Evolutionary conservation across 2,329 filamentous ascomycete genomes (phyloP).

Genomic region (Ascochyta rabiei): DNA sequence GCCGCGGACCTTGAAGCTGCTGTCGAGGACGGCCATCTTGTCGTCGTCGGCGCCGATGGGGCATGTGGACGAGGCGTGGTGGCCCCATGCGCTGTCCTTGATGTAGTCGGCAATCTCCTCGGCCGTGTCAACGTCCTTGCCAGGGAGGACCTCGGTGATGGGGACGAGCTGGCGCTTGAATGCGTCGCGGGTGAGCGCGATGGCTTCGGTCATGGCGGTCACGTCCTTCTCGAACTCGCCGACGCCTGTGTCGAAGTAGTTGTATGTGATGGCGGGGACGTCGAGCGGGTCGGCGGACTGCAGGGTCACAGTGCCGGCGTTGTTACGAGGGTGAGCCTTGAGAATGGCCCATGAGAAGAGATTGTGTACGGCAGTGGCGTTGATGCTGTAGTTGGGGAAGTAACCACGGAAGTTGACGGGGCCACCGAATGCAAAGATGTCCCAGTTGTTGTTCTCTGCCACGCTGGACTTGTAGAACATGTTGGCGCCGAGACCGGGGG

Average conservation of each 20-base stretch:
- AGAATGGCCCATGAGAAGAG: constrained; percentile 60
- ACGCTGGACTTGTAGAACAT: constrained; percentile 53
- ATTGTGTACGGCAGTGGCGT: constrained; percentile 56
- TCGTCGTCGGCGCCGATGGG: constrained; percentile 61
- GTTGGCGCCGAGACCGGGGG: constrained; percentile 60
- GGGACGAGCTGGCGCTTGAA: constrained; percentile 45
- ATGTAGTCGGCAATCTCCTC: constrained; percentile 37
- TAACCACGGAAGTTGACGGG: constrained; percentile 62
- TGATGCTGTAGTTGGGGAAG: constrained; percentile 62
- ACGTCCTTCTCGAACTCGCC: constrained; percentile 65
- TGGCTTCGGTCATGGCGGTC: constrained; percentile 61
- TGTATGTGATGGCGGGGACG: constrained; percentile 61
- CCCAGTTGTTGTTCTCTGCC: constrained; percentile 56
- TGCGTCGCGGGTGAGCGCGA: constrained; percentile 56
- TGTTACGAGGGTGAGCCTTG: constrained; percentile 68
- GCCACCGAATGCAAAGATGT: constrained; percentile 62
- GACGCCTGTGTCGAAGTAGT: constrained; percentile 56
- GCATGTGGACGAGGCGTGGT: constrained; percentile 64
- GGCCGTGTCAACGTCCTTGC: constrained; percentile 50
- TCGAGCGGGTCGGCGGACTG: constrained; percentile 67
- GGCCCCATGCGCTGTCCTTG: constrained; percentile 50
- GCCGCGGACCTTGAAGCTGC: constrained; percentile 60
- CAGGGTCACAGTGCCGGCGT: constrained; percentile 65
- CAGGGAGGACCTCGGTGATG: constrained; percentile 56
- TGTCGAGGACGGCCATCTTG: constrained; percentile 59